These are phyloP conservation scores for Gentiana straminea DNA, from an alignment of 257 asterid genomes.

Conservation along the genomic window DNA sequence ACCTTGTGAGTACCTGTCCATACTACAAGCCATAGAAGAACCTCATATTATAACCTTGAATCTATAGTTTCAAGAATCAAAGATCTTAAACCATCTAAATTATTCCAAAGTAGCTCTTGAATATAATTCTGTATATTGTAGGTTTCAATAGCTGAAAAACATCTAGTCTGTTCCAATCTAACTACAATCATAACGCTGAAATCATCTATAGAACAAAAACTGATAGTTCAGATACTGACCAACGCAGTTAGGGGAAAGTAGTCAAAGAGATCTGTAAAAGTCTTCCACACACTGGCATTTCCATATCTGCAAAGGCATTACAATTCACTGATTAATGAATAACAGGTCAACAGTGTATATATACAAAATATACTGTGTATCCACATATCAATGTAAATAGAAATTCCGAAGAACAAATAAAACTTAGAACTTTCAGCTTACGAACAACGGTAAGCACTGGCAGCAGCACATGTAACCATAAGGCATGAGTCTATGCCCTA, in stretches of 20 bases:
- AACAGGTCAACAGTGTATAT: no score
- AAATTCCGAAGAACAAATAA: no score
- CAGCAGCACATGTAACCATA: no score
- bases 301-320: constrained; percentile 51
- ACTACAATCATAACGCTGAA: not conserved
- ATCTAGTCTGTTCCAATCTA: not conserved
- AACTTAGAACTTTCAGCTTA: no score
- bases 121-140: not conserved
- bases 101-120: not conserved
- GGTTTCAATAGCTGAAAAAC: not conserved
- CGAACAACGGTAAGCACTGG: no score
- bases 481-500: no score
- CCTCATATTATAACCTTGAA: no score
- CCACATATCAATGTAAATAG: no score
- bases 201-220: not conserved
- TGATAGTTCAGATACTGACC: constrained; percentile 40
- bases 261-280: constrained; percentile 83
- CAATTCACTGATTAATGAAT: not conserved
- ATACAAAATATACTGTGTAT: no score
- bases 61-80: no score
- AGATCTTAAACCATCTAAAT: not conserved
- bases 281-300: constrained; percentile 90
- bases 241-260: constrained; percentile 90
- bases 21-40: no score
- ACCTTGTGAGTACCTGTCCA: no score